Evolutionary conservation across 352 stramenopile genomes (phyloP), one percentile per base, ranked within the genome.

Genomic region (Globisporangium ultimum): DNA sequence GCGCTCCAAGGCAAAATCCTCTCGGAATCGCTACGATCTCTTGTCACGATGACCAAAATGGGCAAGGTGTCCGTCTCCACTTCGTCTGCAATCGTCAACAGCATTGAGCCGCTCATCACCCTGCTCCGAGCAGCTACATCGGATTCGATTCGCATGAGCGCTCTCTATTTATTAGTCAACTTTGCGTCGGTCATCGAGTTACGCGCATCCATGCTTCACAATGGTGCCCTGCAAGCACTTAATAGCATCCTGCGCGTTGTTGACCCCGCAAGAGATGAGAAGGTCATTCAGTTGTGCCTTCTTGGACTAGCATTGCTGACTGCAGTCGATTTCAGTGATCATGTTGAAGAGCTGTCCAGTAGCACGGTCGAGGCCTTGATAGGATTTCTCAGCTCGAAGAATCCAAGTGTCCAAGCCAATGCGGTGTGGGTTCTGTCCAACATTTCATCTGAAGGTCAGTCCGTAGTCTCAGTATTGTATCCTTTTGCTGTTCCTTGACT

Each of bases 381-480:
- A 1, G 40, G 38, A 1, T 64, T 89, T 12, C 50, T 93, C 46
- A 68, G 53, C 32, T 83, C 79, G 28, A 81, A 71, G 55, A 87
- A 76, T 38, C 48, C 66, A 5, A 76, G 71, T 38, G 72, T 91
- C 9, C 79, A 91, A 54, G 78, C 84, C 21, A 88, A 89, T 50
- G 74, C 77, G 15, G 84, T 90, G 2, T 91, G 84, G 84, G 74
- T 93, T 2, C 67, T 93, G 18, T 89, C 80, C 13, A 93, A 93
- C 45, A 76, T 91, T 18, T 88, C 72, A 0, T 66, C 50, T 11
- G 72, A 89, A 73, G 78, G 80, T 90, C 55, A 59, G 60, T 45
- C 18, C 9, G 15, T n/a, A 14, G 11, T 15, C 12, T 15, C 22
- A 18, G n/a, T 4, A 45, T 36, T 42, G 14, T 55, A 40, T 18